Percentiles rank a stretch among this genome's conserved stretches.
Conservation (phyloP, 768 basidiomycete genomes). For the Lactarius quietus region DNA sequence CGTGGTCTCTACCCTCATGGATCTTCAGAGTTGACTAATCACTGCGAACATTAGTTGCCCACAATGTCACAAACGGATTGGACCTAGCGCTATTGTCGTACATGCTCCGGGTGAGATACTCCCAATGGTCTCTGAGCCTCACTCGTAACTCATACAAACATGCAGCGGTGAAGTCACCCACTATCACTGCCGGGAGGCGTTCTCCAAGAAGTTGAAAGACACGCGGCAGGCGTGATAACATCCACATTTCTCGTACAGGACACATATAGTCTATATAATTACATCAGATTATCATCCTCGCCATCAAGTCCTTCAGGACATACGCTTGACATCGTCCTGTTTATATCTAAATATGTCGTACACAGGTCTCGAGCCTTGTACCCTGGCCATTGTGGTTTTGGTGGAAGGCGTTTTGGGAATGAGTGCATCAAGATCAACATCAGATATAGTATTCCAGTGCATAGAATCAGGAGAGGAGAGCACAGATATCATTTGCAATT, state of each 20-base stretch:
- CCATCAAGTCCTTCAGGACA: neutral
- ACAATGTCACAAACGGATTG: conserved; percentile 27
- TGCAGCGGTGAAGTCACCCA: conserved; percentile 92
- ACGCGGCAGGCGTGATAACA: conserved; percentile 22
- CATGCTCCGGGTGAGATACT: conserved; percentile 24
- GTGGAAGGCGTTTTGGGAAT: neutral
- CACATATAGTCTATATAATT: conserved; percentile 3
- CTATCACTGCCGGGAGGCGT: conserved; percentile 90
- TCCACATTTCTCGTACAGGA: neutral
- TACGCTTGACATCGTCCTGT: neutral
- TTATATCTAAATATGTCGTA: conserved; percentile 12
- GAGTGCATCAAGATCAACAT: conserved; percentile 5
- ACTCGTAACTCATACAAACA: neutral
- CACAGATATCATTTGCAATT: neutral
- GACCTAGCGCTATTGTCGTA: conserved; percentile 26
- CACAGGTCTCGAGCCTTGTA: neutral
- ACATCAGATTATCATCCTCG: conserved; percentile 4
- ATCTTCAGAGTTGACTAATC: neutral
- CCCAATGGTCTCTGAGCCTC: neutral
- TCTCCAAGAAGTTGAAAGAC: conserved; percentile 54
- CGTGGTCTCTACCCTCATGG: conserved; percentile 31
- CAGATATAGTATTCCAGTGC: neutral
- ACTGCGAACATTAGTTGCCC: conserved; percentile 22
- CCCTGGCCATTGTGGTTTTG: neutral
- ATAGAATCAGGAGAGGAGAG: neutral